A percentile compares a stretch with the other conserved stretches of the same genome.
Conservation (phyloP, 305 asterid genomes). For the Fraxinus angustifolia region DNA sequence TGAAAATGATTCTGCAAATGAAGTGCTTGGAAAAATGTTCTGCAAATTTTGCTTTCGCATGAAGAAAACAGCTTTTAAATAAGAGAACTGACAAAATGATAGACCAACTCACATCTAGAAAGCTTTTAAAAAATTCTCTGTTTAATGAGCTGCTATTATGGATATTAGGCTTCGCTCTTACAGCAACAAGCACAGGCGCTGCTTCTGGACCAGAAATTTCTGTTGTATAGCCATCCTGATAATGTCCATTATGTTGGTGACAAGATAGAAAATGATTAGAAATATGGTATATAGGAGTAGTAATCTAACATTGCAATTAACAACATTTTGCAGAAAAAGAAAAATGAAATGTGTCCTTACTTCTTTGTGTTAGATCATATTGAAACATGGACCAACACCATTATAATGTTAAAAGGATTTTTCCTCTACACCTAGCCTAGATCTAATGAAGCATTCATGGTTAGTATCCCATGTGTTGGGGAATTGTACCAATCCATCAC, state of each 20-base stretch:
- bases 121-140: constrained; percentile 56
- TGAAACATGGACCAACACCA: not conserved
- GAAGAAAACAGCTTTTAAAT: not conserved
- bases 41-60: not conserved
- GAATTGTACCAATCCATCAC: not conserved
- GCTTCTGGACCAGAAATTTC: constrained; percentile 49
- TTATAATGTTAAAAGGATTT: not conserved
- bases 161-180: constrained; percentile 61
- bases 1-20: not conserved
- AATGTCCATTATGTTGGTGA: not conserved
- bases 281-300: not conserved
- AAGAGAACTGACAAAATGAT: not conserved
- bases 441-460: not conserved
- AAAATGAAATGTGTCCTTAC: not conserved
- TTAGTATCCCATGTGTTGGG: not conserved
- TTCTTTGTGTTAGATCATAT: not conserved
- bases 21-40: not conserved
- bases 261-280: not conserved
- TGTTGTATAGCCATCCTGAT: constrained; percentile 73
- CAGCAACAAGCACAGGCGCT: constrained; percentile 69
- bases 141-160: constrained; percentile 39
- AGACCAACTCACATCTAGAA: constrained; percentile 56
- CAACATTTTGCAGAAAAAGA: not conserved
- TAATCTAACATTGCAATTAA: not conserved
- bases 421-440: not conserved